phyloP scores from a whole-genome alignment of 192 early-diverging fungal genomes.

The Allomyces javanicus region DNA sequence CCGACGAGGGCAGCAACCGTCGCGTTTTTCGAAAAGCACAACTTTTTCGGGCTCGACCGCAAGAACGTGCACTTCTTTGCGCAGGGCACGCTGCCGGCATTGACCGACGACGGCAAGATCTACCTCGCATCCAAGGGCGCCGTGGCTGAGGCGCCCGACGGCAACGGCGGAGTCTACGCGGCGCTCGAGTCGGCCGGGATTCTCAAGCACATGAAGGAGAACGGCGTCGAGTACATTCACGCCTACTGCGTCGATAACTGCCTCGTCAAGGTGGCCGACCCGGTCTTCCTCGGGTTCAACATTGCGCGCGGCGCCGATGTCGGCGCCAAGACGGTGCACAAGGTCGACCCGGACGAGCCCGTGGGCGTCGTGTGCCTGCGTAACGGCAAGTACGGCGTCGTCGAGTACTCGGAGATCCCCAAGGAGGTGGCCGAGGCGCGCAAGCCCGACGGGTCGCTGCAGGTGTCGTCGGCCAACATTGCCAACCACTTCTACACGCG shows the following conservation, averaged over 20 bases:
- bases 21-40: slow-evolving; percentile 52
- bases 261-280: slow-evolving; percentile 87
- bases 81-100: slow-evolving; percentile 86
- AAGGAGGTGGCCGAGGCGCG: slow-evolving; percentile 40
- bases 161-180: slow-evolving; percentile 90
- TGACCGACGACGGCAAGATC: slow-evolving; percentile 81
- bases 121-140: slow-evolving; percentile 54
- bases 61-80: slow-evolving; percentile 89
- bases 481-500: slow-evolving; percentile 95
- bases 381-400: slow-evolving; percentile 62
- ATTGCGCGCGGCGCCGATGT: slow-evolving; percentile 73
- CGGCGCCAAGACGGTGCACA: slow-evolving; percentile 88
- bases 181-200: slow-evolving; percentile 68
- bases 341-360: slow-evolving; percentile 62
- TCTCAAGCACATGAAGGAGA: slow-evolving; percentile 52
- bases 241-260: slow-evolving; percentile 97
- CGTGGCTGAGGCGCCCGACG: slow-evolving; percentile 70
- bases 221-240: slow-evolving; percentile 76
- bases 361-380: slow-evolving; percentile 90
- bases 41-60: slow-evolving; percentile 70
- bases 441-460: slow-evolving; percentile 47
- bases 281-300: slow-evolving; percentile 87
- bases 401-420: slow-evolving; percentile 94
- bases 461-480: slow-evolving; percentile 88
- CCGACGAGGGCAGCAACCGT: slow-evolving; percentile 69